Percentiles rank a stretch among this genome's conserved stretches.
Evolutionary conservation across 768 basidiomycete genomes (phyloP).

Genomic region (Rhodotorula graminis): DNA sequence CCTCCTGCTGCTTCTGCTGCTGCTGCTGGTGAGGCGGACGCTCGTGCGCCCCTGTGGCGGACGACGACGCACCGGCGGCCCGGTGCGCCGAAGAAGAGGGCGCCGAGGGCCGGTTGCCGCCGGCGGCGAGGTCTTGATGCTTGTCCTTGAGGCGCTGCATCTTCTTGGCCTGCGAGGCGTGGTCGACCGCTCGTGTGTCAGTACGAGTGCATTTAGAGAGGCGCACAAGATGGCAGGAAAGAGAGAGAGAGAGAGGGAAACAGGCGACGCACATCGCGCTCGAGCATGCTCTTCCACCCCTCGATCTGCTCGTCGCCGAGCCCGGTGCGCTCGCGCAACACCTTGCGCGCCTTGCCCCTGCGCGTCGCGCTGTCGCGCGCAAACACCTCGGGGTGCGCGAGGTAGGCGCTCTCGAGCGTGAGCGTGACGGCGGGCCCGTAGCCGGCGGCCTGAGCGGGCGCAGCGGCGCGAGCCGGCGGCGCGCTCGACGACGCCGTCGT

Average conservation of each 20-base stretch:
- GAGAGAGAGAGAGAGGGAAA: conserved; percentile 3
- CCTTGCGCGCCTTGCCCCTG: conserved; percentile 58
- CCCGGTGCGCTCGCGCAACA: conserved; percentile 68
- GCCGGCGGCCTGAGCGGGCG: neutral
- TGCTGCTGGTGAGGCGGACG: neutral
- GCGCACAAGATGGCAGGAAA: neutral
- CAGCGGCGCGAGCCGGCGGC: conserved; percentile 21
- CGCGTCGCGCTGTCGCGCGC: conserved; percentile 69
- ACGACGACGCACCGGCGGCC: neutral
- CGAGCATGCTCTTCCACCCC: conserved; percentile 86
- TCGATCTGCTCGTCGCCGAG: conserved; percentile 77
- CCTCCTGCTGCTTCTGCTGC: neutral
- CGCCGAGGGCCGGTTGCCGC: conserved; percentile 19
- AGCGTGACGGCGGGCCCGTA: conserved; percentile 52
- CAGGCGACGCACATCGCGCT: conserved; percentile 64
- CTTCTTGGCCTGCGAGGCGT: conserved; percentile 54
- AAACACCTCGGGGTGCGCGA: conserved; percentile 68
- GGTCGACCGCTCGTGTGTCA: neutral
- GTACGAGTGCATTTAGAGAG: too few species aligned
- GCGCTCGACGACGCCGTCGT: conserved; percentile 47
- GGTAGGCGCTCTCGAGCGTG: conserved; percentile 70
- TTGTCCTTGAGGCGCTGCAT: conserved; percentile 70
- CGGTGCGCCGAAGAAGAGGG: neutral
- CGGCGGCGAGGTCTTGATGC: conserved; percentile 63
- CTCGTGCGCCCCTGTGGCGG: neutral